Percentiles rank a stretch among this genome's conserved stretches.
These are phyloP conservation scores for Microdochium trichocladiopsis DNA, from an alignment of 2,329 filamentous ascomycete genomes.

Conservation along the genomic window DNA sequence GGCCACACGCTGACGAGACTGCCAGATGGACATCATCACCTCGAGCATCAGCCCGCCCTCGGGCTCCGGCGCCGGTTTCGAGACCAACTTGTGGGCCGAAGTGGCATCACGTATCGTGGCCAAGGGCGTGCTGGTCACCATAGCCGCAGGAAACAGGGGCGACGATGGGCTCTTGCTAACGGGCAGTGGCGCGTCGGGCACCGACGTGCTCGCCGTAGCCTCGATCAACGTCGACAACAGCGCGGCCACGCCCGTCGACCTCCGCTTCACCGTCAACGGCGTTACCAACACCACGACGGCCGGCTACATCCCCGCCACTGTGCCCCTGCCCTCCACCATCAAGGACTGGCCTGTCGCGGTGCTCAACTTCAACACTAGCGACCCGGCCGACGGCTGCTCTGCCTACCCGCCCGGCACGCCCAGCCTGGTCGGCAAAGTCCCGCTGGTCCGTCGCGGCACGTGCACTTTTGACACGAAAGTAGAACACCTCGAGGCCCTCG, in stretches of 20 bases:
- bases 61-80: constrained; percentile 24
- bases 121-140: constrained; percentile 39
- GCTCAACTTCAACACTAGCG: constrained; percentile 16
- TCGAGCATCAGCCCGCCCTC: constrained; percentile 24
- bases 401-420: constrained; percentile 13
- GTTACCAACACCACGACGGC: constrained; percentile 13
- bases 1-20: neutral
- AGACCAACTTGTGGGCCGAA: constrained; percentile 24
- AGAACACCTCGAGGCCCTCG: constrained; percentile 15
- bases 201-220: constrained; percentile 33
- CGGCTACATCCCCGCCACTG: constrained; percentile 25
- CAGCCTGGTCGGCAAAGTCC: constrained; percentile 12
- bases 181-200: constrained; percentile 30
- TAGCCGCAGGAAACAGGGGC: constrained; percentile 45
- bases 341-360: constrained; percentile 22
- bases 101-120: constrained; percentile 31
- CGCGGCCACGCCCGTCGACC: constrained; percentile 20
- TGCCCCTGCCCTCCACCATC: constrained; percentile 23
- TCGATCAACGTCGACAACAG: constrained; percentile 26
- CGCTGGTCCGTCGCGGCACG: constrained; percentile 24
- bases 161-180: constrained; percentile 38
- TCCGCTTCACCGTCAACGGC: constrained; percentile 19
- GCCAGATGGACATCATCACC: constrained; percentile 30
- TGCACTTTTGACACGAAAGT: constrained; percentile 20
- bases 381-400: constrained; percentile 16